Evolutionary conservation across 1,284 basidiomycete genomes (phyloP), one percentile per base, ranked within the genome.

Genomic region (Pseudozyma sp.): DNA sequence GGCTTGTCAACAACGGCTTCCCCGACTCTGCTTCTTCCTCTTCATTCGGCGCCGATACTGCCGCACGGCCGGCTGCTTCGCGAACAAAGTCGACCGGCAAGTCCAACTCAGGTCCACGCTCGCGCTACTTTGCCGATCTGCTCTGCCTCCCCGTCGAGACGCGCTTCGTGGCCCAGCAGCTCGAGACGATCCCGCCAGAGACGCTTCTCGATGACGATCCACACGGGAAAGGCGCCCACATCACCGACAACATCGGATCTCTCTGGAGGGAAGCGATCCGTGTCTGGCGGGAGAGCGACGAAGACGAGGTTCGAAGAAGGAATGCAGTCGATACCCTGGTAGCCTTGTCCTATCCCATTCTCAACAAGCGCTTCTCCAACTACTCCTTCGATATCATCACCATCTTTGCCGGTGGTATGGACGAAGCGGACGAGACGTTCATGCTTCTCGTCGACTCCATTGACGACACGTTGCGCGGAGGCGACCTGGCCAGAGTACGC

Each of bases 381-480:
- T 77, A 79, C 55, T 71, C 80, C 11, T 75, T 81, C 24, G 80
- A 81, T 48, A 53, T 81, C 52, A 79, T 82, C 48, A 67, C 68
- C 24, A 61, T 82, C 44, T 68, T 82, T 43, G 81, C 80, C 2
- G 78, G 78, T 1, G 75, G 80, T n/a, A 82, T 82, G 78, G 77
- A 79, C 16, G 81, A 82, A 16, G 80, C 80, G 16, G 81, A 82
- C 50, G 79, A 81, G 7, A 73, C 80, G 42, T 82, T 82, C 30
- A 77, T 58, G 19, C 54, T 68, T 13, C 74, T 82, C 14, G 77
- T 82, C 34, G 68, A 70, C 34, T 72, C 75, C 0, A 73, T 82
- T 40, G 70, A 81, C 46, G 62, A 72, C 40, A 75, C 77, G 0
- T 49, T 81, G 10, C 74, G 75, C 5, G 74, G 75, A 34, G 72